phyloP scores from a whole-genome alignment of 345 rosid species.

The Atalantia buxifolia region DNA sequence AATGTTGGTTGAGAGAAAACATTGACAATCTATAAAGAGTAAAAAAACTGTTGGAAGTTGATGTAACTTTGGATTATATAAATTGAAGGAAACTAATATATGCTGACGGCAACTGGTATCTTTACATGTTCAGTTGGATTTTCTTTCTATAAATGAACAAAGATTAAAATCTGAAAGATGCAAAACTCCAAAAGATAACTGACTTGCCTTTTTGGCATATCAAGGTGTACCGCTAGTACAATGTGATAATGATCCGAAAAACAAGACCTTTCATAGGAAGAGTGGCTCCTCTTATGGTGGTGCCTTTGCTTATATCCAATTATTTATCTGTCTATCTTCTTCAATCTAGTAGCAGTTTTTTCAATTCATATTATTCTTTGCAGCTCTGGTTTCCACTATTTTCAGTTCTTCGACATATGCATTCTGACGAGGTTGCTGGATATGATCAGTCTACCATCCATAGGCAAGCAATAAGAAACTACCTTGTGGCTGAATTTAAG shows the following conservation, averaged over 20 bases:
- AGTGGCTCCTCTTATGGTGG: neutral
- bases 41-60: neutral
- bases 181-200: neutral
- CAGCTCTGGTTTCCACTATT: constrained; percentile 97
- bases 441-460: constrained; percentile 51
- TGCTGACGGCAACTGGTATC: neutral
- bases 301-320: neutral
- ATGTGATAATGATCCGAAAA: neutral
- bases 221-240: neutral
- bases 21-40: neutral
- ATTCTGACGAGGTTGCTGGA: constrained; percentile 38
- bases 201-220: neutral
- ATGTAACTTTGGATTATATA: neutral
- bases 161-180: neutral
- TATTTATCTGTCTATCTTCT: neutral
- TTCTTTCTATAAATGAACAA: neutral
- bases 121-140: neutral
- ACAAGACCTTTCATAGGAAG: neutral
- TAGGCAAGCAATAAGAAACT: constrained; percentile 42
- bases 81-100: neutral
- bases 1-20: neutral
- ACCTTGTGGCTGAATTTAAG: neutral
- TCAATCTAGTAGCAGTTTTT: neutral
- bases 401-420: constrained; percentile 56
- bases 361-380: constrained; percentile 22